Conservation (phyloP, 495 filamentous ascomycete genomes). For the Aspergillus mulundensis region DNA sequence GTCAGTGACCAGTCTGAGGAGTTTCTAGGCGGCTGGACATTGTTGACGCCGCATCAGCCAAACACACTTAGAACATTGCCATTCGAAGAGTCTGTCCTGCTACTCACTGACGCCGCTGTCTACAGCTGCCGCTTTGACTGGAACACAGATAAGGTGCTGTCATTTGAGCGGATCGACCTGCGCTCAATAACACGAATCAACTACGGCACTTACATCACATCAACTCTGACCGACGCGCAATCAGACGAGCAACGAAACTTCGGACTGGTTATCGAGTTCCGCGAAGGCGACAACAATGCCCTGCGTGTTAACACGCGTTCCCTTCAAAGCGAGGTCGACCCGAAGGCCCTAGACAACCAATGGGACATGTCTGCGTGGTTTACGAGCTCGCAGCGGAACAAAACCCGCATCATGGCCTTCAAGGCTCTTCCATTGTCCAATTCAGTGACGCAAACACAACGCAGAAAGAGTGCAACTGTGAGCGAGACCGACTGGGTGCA, state of each 20-base stretch:
- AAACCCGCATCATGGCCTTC: slow-evolving; percentile 52
- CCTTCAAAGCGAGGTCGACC: slow-evolving; percentile 53
- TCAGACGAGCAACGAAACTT: slow-evolving; percentile 74
- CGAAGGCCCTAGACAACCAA: slow-evolving; percentile 29
- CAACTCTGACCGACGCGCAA: slow-evolving; percentile 68
- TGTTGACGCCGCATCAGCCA: slow-evolving; percentile 64
- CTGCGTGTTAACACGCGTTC: slow-evolving; percentile 80
- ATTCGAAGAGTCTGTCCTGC: slow-evolving; percentile 78
- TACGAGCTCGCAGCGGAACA: slow-evolving; percentile 29
- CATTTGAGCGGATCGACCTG: slow-evolving; percentile 82
- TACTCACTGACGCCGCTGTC: slow-evolving; percentile 78
- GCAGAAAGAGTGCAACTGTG: slow-evolving; percentile 34
- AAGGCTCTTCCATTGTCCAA: slow-evolving; percentile 41
- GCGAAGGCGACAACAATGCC: slow-evolving; percentile 59
- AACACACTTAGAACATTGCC: slow-evolving; percentile 61
- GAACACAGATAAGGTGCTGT: slow-evolving; percentile 84
- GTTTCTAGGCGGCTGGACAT: slow-evolving; percentile 78
- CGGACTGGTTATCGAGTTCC: slow-evolving; percentile 75
- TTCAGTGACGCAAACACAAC: slow-evolving; percentile 38
- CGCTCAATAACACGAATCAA: slow-evolving; percentile 64
- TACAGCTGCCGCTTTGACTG: slow-evolving; percentile 91
- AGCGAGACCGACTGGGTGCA: slow-evolving; percentile 69
- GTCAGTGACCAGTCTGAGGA: slow-evolving; percentile 80
- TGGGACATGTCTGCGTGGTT: slow-evolving; percentile 44
- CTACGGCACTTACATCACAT: slow-evolving; percentile 85